Evolutionary conservation across 306 rosid genomes (phyloP).

Genomic region (Begonia masoniana): DNA sequence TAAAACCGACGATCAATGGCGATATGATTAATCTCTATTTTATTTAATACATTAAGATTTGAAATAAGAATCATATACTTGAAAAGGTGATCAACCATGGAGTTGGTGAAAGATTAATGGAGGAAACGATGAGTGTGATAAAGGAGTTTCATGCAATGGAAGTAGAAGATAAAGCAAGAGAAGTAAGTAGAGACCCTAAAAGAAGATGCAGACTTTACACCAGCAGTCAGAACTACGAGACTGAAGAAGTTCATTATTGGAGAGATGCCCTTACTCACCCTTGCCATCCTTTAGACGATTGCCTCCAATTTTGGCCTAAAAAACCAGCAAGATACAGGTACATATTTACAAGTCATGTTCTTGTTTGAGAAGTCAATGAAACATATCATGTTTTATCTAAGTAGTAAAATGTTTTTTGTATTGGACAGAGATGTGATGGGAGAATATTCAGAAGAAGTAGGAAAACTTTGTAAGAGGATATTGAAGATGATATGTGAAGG

Average conservation of each 20-base stretch:
- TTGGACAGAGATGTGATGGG: constrained; percentile 38
- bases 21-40: not conserved
- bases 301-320: constrained; percentile 48
- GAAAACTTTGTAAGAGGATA: constrained; percentile 24
- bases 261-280: constrained; percentile 52
- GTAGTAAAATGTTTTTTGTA: not conserved
- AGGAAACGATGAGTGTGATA: constrained; percentile 21
- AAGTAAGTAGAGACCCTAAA: constrained; percentile 40
- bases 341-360: too few relatives aligned
- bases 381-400: too few relatives aligned
- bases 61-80: not conserved
- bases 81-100: constrained; percentile 67
- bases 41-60: not conserved
- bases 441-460: constrained; percentile 20
- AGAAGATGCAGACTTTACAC: constrained; percentile 46
- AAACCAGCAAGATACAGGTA: constrained; percentile 24
- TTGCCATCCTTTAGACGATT: constrained; percentile 38
- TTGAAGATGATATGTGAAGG: constrained; percentile 50
- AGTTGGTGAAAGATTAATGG: constrained; percentile 30
- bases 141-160: constrained; percentile 61
- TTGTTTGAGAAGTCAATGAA: too few relatives aligned
- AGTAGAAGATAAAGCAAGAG: constrained; percentile 36
- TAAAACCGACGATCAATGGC: not conserved
- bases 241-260: constrained; percentile 38
- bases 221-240: constrained; percentile 39